These are phyloP conservation scores for Poa pratensis DNA, from an alignment of 176 grass and related monocot species.

Conservation along the genomic window DNA sequence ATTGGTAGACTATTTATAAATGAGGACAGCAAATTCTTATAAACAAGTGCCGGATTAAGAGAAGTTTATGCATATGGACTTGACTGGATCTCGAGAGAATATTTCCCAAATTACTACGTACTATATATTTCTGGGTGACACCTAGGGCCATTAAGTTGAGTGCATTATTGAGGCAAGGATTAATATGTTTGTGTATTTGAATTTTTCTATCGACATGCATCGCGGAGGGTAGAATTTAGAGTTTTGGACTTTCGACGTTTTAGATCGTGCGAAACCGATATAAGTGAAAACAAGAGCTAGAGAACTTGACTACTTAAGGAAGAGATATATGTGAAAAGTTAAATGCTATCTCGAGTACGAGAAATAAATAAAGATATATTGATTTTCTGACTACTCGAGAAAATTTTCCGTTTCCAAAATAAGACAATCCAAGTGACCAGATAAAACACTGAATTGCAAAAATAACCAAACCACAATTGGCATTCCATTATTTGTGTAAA, in stretches of 20 bases:
- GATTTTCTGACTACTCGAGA: too few species aligned
- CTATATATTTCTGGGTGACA: neutral
- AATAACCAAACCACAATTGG: neutral
- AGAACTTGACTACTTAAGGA: neutral
- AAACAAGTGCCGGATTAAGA: neutral
- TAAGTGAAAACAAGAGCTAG: neutral
- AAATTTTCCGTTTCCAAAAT: neutral
- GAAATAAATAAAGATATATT: neutral
- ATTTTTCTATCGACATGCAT: too few species aligned
- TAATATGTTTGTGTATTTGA: neutral
- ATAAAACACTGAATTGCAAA: too few species aligned
- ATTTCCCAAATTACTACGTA: neutral
- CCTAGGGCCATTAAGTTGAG: neutral
- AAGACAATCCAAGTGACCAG: too few species aligned
- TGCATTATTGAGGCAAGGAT: neutral
- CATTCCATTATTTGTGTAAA: neutral
- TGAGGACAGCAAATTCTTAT: neutral
- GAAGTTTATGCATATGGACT: neutral
- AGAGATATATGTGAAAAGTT: neutral
- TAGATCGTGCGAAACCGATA: neutral
- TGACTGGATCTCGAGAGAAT: neutral
- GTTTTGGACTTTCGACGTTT: neutral
- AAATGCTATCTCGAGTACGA: neutral
- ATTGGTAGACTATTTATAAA: neutral
- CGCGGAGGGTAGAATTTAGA: fast-evolving